Evolutionary conservation across 257 asterid genomes (phyloP).

Genomic region (Voacanga thouarsii): DNA sequence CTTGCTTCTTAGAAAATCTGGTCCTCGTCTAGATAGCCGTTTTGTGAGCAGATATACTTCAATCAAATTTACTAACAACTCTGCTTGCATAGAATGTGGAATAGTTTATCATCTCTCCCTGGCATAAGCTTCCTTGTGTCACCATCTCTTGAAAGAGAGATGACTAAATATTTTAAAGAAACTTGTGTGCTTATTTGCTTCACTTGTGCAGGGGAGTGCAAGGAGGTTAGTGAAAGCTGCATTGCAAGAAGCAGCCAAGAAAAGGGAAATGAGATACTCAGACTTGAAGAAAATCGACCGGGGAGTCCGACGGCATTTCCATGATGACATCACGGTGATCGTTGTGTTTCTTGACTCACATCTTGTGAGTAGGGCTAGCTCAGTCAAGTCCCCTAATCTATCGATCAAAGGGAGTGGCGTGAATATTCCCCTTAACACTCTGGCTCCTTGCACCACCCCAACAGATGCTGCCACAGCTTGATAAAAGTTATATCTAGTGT

Average conservation of each 20-base stretch:
- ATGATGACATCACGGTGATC: slow-evolving; percentile 76
- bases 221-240: slow-evolving; percentile 75
- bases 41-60: background rate
- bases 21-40: background rate
- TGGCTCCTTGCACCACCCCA: slow-evolving; percentile 49
- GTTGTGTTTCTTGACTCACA: slow-evolving; percentile 71
- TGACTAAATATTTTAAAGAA: background rate
- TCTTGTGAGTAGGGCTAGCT: slow-evolving; percentile 69
- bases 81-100: background rate
- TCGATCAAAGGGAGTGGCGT: slow-evolving; percentile 73
- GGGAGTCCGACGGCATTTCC: slow-evolving; percentile 87
- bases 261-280: slow-evolving; percentile 90
- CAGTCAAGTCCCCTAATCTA: slow-evolving; percentile 40
- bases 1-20: background rate
- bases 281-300: slow-evolving; percentile 87
- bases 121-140: background rate
- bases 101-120: background rate
- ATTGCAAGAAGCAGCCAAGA: slow-evolving; percentile 82
- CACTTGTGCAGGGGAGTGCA: slow-evolving; percentile 66
- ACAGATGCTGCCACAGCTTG: slow-evolving; percentile 32
- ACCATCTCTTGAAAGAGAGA: background rate
- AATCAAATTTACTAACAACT: background rate
- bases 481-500: slow-evolving; percentile 24
- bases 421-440: slow-evolving; percentile 38
- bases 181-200: background rate